phyloP scores from a whole-genome alignment of 768 basidiomycete genomes.

The Tephrocybe rancida region DNA sequence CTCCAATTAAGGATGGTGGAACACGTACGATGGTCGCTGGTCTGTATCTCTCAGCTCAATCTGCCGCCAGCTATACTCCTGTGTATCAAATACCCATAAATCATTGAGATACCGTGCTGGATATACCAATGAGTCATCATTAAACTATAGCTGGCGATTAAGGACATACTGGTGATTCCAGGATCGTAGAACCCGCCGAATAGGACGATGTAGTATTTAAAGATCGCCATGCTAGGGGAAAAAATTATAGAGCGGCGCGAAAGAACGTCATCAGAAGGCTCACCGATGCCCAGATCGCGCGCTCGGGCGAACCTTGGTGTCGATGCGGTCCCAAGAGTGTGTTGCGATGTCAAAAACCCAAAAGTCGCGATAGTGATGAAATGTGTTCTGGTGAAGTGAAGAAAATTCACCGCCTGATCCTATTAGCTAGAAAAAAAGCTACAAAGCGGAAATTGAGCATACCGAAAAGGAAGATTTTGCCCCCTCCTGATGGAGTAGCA shows the following conservation, averaged over 20 bases:
- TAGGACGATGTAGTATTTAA: slow-evolving; percentile 85
- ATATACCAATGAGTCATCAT: background rate
- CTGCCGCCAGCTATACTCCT: slow-evolving; percentile 85
- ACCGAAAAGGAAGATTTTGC: slow-evolving; percentile 87
- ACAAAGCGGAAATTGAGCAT: slow-evolving; percentile 3
- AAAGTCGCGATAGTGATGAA: slow-evolving; percentile 89
- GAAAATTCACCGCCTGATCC: slow-evolving; percentile 81
- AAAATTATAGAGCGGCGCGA: background rate
- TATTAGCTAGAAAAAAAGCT: background rate
- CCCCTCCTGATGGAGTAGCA: slow-evolving; percentile 74
- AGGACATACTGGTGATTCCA: slow-evolving; percentile 68
- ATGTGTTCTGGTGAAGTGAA: slow-evolving; percentile 77
- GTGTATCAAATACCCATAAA: slow-evolving; percentile 83
- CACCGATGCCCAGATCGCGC: slow-evolving; percentile 85
- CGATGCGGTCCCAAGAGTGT: slow-evolving; percentile 86
- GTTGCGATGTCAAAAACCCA: slow-evolving; percentile 84
- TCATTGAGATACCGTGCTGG: slow-evolving; percentile 82
- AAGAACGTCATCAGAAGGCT: slow-evolving; percentile 15
- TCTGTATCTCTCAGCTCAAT: slow-evolving; percentile 76
- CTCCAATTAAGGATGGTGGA: background rate
- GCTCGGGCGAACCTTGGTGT: slow-evolving; percentile 79
- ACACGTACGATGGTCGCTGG: slow-evolving; percentile 67
- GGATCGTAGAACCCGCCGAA: slow-evolving; percentile 94
- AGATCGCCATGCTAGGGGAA: slow-evolving; percentile 76
- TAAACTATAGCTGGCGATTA: background rate